Evolutionary conservation across 371 early-diverging fungal species (phyloP).

Genomic region (Mucor ambiguus): DNA sequence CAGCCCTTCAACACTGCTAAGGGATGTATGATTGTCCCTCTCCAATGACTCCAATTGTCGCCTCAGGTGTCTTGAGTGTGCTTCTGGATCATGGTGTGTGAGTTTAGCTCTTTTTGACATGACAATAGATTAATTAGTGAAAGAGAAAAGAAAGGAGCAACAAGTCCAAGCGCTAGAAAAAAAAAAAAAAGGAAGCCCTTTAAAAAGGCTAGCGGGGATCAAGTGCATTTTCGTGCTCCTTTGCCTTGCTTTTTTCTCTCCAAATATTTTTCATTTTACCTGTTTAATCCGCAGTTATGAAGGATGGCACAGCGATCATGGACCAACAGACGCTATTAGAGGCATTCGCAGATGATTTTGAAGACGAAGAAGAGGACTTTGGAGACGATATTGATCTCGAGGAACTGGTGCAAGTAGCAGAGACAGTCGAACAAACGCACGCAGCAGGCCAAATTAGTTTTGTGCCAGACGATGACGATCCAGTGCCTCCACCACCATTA

Average conservation of each 20-base stretch:
- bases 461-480: conserved; percentile 21
- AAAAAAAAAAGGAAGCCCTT: background rate
- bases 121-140: background rate
- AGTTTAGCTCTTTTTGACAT: conserved; percentile 33
- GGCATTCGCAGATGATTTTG: background rate
- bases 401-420: conserved; percentile 19
- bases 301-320: background rate
- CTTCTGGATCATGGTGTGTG: conserved; percentile 42
- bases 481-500: conserved; percentile 19
- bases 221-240: conserved; percentile 1
- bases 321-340: background rate
- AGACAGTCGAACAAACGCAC: conserved; percentile 20
- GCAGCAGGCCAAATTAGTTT: conserved; percentile 18
- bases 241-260: background rate
- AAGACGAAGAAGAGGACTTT: conserved; percentile 24
- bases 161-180: background rate
- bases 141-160: background rate
- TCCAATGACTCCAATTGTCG: conserved; percentile 67
- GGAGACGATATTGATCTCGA: conserved; percentile 31
- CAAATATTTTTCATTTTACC: background rate
- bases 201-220: conserved; percentile 2
- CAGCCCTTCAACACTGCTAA: conserved; percentile 61
- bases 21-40: conserved; percentile 63
- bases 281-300: conserved; percentile 8
- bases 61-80: conserved; percentile 50